A percentile compares a stretch with the other conserved stretches of the same genome.
Evolutionary conservation across 176 grass and related monocot species (phyloP).

Genomic region (Poa annua): DNA sequence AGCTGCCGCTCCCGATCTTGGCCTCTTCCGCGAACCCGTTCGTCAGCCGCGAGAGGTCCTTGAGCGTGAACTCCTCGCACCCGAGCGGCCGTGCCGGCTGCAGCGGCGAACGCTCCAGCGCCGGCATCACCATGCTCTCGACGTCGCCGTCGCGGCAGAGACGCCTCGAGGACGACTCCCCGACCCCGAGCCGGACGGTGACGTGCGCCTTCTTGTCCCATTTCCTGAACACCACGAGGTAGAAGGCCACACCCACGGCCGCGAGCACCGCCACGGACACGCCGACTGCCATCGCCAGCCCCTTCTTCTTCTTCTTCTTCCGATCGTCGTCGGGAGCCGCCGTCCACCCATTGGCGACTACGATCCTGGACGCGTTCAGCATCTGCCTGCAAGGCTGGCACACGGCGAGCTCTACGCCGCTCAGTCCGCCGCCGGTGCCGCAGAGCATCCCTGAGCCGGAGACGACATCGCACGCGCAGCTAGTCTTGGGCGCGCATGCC

Average conservation of each 20-base stretch:
- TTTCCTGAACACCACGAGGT: constrained; percentile 33
- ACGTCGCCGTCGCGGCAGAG: constrained; percentile 27
- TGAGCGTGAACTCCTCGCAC: constrained; percentile 71
- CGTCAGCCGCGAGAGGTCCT: constrained; percentile 52
- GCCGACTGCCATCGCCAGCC: constrained; percentile 11
- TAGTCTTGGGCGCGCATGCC: constrained; percentile 30
- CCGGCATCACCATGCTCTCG: constrained; percentile 33
- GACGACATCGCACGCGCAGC: constrained; percentile 49
- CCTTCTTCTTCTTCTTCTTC: not conserved
- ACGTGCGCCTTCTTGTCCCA: constrained; percentile 21
- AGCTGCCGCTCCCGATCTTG: constrained; percentile 82
- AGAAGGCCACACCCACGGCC: constrained; percentile 24
- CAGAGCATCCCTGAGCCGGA: constrained; percentile 47
- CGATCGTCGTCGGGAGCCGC: rapidly evolving
- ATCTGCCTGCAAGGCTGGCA: constrained; percentile 42
- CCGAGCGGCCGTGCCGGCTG: constrained; percentile 38
- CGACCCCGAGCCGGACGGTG: constrained; percentile 35
- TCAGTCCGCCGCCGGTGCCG: constrained; percentile 44
- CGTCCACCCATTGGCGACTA: constrained; percentile 15
- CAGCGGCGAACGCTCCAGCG: not conserved
- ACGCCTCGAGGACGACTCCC: constrained; percentile 22
- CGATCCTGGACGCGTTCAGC: constrained; percentile 41
- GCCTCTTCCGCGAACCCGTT: constrained; percentile 56
- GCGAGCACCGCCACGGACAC: constrained; percentile 11
- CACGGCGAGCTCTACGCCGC: constrained; percentile 50